Evolutionary conservation across 768 basidiomycete genomes (phyloP), one percentile per base, ranked within the genome.

Genomic region (Tephrocybe sp.): DNA sequence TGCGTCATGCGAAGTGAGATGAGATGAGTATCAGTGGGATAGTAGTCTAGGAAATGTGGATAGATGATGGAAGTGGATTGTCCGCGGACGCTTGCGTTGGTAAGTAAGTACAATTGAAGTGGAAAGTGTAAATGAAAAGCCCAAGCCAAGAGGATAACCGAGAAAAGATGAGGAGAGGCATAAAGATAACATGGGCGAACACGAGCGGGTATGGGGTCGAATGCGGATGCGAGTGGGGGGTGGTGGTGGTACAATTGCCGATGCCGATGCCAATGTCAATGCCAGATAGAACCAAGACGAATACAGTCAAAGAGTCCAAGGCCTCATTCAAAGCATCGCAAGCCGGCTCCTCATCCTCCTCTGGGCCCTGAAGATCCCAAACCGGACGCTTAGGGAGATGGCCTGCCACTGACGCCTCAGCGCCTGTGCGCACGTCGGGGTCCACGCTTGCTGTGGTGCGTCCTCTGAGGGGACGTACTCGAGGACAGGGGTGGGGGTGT

Each of bases 331-430:
- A 18, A 55, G 52, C 52, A 68, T 39, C n/a, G 62, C 60, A 30
- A 70, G 60, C 19, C 67, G 49, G 34, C 55, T 59, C 64, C 60
- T 67, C 15, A 73, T 54, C 48, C 64, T 57, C 43, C 69, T 58
- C 63, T 69, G 66, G 12, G 72, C 69, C 44, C 83, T 69, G 63
- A 85, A 86, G 35, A 86, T 65, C 49, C 72, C 67, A 57, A 86
- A 84, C 35, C 81, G 72, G 25, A 85, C 55, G 49, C 80, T 66
- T 18, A 86, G 73, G 0, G 72, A 63, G 24, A 85, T 53, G 8
- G 83, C 81, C 57, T 83, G 80, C 84, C 85, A 86, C 49, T 83
- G 79, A 8, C 79, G 69, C 48, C 71, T 69, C 35, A 86, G 64
- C 39, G 65, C 68, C 60, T 83, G 71, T 8, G 69, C 66, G 65